Percentiles rank a stretch among this genome's conserved stretches.
Evolutionary conservation across 2,329 filamentous ascomycete genomes (phyloP).

Genomic region (Arthroderma sp.): DNA sequence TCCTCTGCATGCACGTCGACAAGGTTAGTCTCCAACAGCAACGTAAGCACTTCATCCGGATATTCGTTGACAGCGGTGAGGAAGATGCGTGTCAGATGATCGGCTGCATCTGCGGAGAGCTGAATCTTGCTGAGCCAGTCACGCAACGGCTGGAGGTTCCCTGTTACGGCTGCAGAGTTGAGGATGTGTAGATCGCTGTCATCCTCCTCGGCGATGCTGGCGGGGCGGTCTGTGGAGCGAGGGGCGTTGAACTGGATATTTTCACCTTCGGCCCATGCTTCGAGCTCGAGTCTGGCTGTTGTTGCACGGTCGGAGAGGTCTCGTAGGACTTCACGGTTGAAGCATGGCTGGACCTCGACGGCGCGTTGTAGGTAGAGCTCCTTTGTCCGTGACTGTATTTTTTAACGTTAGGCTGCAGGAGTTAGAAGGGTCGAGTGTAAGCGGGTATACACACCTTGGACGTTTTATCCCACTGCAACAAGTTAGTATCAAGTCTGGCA

Average conservation of each 20-base stretch:
- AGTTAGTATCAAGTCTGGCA: slow-evolving; percentile 8
- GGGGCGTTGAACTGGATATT: slow-evolving; percentile 66
- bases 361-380: slow-evolving; percentile 91
- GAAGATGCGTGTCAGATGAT: slow-evolving; percentile 80
- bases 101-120: slow-evolving; percentile 49
- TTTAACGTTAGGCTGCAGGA: no score
- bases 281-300: slow-evolving; percentile 86
- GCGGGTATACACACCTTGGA: slow-evolving; percentile 54
- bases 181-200: slow-evolving; percentile 81
- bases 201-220: slow-evolving; percentile 59
- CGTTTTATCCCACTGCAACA: slow-evolving; percentile 80
- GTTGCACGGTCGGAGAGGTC: slow-evolving; percentile 94
- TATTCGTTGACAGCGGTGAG: slow-evolving; percentile 80
- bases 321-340: slow-evolving; percentile 93
- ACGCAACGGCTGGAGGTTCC: slow-evolving; percentile 62
- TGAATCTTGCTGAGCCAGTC: slow-evolving; percentile 68
- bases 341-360: slow-evolving; percentile 95
- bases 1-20: slow-evolving; percentile 91
- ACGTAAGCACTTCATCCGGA: slow-evolving; percentile 59
- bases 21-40: slow-evolving; percentile 66
- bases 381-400: slow-evolving; percentile 69
- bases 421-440: not conserved
- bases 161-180: slow-evolving; percentile 58
- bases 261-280: slow-evolving; percentile 94
- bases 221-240: slow-evolving; percentile 29